Conservation (phyloP, 2,329 filamentous ascomycete genomes). For the Aureobasidium leucospermi region DNA sequence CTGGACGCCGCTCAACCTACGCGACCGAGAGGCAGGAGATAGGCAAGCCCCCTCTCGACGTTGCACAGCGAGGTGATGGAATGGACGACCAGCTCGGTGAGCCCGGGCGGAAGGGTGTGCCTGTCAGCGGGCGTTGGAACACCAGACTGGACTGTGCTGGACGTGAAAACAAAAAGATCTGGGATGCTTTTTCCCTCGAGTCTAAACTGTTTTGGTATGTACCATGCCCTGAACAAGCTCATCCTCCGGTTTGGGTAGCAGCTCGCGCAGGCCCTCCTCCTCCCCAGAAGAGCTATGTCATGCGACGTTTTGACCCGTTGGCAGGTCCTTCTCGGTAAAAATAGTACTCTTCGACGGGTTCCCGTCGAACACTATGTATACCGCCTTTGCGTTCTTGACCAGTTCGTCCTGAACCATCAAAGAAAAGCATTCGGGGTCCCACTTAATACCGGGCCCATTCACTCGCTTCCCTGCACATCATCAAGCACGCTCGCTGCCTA, state of each 20-base stretch:
- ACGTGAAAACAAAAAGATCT: not conserved
- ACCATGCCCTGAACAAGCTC: conserved; percentile 7
- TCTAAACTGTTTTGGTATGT: conserved; percentile 9
- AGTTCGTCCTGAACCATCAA: conserved; percentile 6
- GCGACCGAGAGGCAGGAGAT: not conserved
- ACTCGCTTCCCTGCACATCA: conserved; percentile 13
- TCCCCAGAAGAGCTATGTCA: conserved; percentile 13
- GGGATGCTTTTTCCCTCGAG: not conserved
- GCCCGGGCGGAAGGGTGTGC: not conserved
- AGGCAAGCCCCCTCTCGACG: not conserved
- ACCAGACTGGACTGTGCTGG: conserved; percentile 10
- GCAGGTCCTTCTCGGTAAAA: conserved; percentile 12
- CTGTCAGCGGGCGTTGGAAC: conserved; percentile 4
- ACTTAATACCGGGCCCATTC: conserved; percentile 14
- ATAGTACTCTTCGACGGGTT: conserved; percentile 9
- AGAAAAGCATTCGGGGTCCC: conserved; percentile 12
- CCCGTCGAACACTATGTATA: conserved; percentile 14
- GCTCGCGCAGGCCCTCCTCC: not conserved
- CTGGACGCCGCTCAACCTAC: not conserved
- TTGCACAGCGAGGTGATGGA: conserved; percentile 7
- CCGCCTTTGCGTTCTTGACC: conserved; percentile 12
- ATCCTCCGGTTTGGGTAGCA: conserved; percentile 7
- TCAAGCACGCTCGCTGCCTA: conserved; percentile 12
- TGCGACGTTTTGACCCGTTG: conserved; percentile 13
- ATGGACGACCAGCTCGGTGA: conserved; percentile 7